Percentiles rank a stretch among this genome's conserved stretches.
These are phyloP conservation scores for Rhododendron williamsianum DNA, from an alignment of 148 eudicot genomes.

Conservation along the genomic window DNA sequence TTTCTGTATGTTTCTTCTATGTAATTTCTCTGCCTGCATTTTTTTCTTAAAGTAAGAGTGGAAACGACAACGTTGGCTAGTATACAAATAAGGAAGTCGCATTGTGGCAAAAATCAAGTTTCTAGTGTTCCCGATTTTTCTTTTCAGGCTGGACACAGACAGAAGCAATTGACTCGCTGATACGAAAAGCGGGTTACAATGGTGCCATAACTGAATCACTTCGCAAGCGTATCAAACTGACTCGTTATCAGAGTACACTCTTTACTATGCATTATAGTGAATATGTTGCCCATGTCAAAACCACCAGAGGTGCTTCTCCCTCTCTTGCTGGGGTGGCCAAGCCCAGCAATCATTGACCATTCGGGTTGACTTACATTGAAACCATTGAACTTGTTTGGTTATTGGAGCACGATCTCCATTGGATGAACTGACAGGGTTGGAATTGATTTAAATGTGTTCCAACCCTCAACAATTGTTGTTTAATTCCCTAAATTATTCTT, in stretches of 20 bases:
- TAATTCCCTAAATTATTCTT: slow-evolving; percentile 9
- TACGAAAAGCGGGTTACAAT: slow-evolving; percentile 74
- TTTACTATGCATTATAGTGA: slow-evolving; percentile 72
- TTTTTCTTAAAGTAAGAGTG: neutral
- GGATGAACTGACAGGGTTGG: slow-evolving; percentile 10
- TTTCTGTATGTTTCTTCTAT: neutral
- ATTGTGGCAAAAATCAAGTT: neutral
- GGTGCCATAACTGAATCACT: slow-evolving; percentile 68
- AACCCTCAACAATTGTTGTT: slow-evolving; percentile 3
- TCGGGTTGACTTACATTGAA: neutral
- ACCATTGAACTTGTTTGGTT: slow-evolving; percentile 14
- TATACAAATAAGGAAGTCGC: neutral
- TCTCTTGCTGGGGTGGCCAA: slow-evolving; percentile 45
- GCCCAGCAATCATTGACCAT: slow-evolving; percentile 25
- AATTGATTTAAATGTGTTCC: slow-evolving; percentile 12
- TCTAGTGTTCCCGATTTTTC: neutral
- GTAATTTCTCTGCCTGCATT: neutral
- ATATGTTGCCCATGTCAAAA: slow-evolving; percentile 57
- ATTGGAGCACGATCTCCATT: neutral
- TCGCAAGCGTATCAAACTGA: slow-evolving; percentile 53
- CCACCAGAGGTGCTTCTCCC: slow-evolving; percentile 58
- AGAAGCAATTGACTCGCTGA: slow-evolving; percentile 82
- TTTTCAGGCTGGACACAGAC: slow-evolving; percentile 73
- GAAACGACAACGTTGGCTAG: neutral
- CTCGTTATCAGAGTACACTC: slow-evolving; percentile 86